Percentiles rank a stretch among this genome's conserved stretches.
phyloP scores from a whole-genome alignment of 164 flowering plant species.

The Stephania japonica region DNA sequence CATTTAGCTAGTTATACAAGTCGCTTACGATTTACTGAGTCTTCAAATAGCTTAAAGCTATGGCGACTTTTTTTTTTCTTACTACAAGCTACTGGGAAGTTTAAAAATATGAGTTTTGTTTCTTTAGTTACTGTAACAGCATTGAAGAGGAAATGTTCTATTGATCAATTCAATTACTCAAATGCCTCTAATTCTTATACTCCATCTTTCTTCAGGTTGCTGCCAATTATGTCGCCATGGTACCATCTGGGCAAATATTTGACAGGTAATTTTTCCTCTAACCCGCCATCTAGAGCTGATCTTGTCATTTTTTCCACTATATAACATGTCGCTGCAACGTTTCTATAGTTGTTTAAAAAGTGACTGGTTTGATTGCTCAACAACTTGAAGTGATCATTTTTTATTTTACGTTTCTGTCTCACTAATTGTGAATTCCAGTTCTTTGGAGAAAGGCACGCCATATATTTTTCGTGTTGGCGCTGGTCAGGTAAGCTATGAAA shows the following conservation, averaged over 20 bases:
- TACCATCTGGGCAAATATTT: conserved; percentile 95
- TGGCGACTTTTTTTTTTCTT: too few species aligned
- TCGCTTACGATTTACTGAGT: too few species aligned
- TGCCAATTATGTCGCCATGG: conserved; percentile 97
- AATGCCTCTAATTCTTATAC: conserved; percentile 5
- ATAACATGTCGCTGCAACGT: not conserved
- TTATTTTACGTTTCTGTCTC: not conserved
- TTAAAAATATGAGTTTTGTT: too few species aligned
- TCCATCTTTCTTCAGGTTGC: conserved; percentile 58
- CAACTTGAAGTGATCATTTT: not conserved
- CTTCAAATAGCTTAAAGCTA: too few species aligned
- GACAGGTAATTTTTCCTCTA: conserved; percentile 54
- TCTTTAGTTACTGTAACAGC: too few species aligned
- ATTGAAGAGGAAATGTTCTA: not conserved
- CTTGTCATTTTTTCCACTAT: not conserved
- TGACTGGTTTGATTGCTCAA: not conserved
- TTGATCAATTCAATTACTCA: not conserved
- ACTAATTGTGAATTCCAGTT: conserved; percentile 40
- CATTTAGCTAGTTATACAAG: too few species aligned
- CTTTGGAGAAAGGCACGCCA: conserved; percentile 79
- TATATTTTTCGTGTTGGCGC: conserved; percentile 92
- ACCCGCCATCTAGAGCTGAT: not conserved
- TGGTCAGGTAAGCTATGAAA: conserved; percentile 59
- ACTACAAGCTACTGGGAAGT: too few species aligned
- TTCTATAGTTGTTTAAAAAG: not conserved